Percentiles rank a stretch among this genome's conserved stretches.
Conservation (phyloP, 176 grass and related monocot species). For the Musa schizocarpa region DNA sequence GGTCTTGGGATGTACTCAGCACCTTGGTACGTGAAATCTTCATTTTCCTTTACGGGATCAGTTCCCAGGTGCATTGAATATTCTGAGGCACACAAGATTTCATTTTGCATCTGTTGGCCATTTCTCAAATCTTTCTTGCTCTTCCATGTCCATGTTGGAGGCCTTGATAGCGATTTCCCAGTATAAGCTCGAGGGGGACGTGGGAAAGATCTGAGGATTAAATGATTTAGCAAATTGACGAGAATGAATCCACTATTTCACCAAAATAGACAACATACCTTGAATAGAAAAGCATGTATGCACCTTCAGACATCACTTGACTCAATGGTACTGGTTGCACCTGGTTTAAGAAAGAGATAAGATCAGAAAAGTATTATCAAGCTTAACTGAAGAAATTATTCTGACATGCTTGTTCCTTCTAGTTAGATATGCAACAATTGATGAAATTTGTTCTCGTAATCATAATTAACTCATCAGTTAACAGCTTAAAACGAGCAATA, state of each 20-base stretch:
- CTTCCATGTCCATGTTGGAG: not conserved
- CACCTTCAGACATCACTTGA: conserved; percentile 98
- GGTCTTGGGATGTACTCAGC: not conserved
- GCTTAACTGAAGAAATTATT: not conserved
- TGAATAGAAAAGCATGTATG: conserved; percentile 96
- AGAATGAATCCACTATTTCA: too few relatives aligned
- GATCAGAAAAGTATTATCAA: not conserved
- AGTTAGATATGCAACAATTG: too few relatives aligned
- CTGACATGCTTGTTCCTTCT: not conserved
- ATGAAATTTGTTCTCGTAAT: too few relatives aligned
- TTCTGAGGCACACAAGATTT: not conserved
- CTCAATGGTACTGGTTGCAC: conserved; percentile 66
- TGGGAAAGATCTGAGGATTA: not conserved
- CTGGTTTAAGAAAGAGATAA: conserved; percentile 20
- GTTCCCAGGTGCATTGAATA: too few relatives aligned
- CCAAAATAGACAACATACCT: conserved; percentile 25
- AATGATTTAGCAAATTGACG: not conserved
- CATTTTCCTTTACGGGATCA: not conserved
- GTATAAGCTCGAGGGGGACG: not conserved
- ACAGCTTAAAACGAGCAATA: too few relatives aligned
- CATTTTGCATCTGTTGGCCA: not conserved
- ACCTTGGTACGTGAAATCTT: not conserved
- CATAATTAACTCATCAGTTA: too few relatives aligned
- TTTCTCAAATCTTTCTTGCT: not conserved
- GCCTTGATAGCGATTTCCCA: not conserved